Conservation (phyloP, 257 asterid genomes). For the Lantana camara region DNA sequence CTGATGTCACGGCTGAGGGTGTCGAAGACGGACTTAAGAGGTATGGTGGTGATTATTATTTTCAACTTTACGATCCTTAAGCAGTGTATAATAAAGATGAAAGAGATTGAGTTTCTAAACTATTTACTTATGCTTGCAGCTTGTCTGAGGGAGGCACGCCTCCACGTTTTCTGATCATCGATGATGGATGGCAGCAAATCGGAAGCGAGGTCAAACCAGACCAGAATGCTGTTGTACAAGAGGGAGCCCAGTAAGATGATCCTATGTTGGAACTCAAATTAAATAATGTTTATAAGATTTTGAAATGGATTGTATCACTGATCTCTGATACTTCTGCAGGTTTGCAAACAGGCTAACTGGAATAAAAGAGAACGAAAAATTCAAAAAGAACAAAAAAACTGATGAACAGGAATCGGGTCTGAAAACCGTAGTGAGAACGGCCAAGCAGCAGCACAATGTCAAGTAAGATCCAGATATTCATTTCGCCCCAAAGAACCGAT, state of each 20-base stretch:
- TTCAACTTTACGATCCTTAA: background rate
- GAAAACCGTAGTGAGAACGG: slow-evolving; percentile 67
- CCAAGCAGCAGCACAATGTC: slow-evolving; percentile 64
- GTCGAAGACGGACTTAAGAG: slow-evolving; percentile 90
- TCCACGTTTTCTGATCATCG: slow-evolving; percentile 92
- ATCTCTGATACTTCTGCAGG: slow-evolving; percentile 42
- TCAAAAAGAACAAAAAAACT: slow-evolving; percentile 52
- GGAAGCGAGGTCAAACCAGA: slow-evolving; percentile 65
- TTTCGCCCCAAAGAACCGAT: no score
- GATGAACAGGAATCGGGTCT: slow-evolving; percentile 62
- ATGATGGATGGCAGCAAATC: slow-evolving; percentile 99
- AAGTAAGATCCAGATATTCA: slow-evolving; percentile 47
- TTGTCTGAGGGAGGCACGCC: slow-evolving; percentile 87
- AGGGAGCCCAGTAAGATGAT: slow-evolving; percentile 90
- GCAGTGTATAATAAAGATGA: background rate
- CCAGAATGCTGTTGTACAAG: slow-evolving; percentile 72
- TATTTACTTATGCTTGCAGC: slow-evolving; percentile 45
- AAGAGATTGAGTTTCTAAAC: background rate
- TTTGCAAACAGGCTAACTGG: slow-evolving; percentile 86
- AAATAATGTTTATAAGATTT: background rate
- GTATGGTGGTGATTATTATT: slow-evolving; percentile 37
- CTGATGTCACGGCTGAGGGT: slow-evolving; percentile 97
- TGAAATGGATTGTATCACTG: background rate
- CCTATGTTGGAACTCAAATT: background rate
- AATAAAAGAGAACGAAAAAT: slow-evolving; percentile 81